Conservation (phyloP, 495 filamentous ascomycete genomes). For the Penicillium turbatum region DNA sequence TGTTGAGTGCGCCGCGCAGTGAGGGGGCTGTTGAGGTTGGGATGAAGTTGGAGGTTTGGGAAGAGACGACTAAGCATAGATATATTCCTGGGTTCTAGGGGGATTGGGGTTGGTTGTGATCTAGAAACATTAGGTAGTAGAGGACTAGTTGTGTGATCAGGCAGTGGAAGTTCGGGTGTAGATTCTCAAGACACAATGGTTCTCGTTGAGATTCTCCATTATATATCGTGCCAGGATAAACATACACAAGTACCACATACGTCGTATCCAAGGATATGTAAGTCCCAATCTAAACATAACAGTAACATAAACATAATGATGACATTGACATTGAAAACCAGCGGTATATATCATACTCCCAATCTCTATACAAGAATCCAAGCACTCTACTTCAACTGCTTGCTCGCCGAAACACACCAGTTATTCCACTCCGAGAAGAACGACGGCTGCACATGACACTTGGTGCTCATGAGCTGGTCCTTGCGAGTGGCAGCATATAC, state of each 20-base stretch:
- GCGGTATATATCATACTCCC: background rate
- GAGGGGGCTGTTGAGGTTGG: conserved; percentile 52
- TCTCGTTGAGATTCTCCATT: too few species aligned
- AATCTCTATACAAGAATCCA: background rate
- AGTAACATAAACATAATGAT: background rate
- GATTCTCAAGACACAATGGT: too few species aligned
- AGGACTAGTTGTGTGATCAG: background rate
- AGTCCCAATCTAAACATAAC: background rate
- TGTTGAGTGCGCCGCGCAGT: conserved; percentile 66
- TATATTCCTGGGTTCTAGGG: conserved; percentile 48
- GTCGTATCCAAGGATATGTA: background rate
- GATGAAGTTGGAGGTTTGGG: conserved; percentile 50
- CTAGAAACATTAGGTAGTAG: too few species aligned
- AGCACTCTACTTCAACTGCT: conserved; percentile 33
- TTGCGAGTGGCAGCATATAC: conserved; percentile 56
- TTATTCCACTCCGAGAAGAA: conserved; percentile 69
- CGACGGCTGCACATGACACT: conserved; percentile 52
- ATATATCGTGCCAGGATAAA: too few species aligned
- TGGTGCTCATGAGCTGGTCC: conserved; percentile 51
- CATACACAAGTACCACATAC: background rate
- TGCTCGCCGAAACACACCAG: conserved; percentile 54
- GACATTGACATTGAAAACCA: background rate
- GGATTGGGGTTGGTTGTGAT: background rate
- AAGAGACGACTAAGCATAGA: conserved; percentile 53
- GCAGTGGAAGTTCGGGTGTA: background rate